Percentiles rank a stretch among this genome's conserved stretches.
Conservation (phyloP, 345 rosid genomes). For the Gynandropsis gynandra region DNA sequence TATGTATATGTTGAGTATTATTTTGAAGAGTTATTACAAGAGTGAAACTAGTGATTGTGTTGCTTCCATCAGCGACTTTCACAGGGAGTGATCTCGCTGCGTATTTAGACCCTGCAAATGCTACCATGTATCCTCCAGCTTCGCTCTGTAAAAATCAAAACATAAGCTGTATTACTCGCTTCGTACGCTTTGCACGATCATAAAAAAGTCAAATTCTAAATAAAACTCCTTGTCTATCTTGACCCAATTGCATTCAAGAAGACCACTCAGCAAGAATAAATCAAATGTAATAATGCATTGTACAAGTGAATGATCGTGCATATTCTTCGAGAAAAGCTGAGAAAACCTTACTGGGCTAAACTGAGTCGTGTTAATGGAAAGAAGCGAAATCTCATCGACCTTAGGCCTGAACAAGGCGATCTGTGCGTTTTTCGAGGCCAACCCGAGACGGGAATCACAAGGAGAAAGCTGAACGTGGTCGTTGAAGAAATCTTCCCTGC, state of each 20-base stretch:
- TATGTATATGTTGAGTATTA: not conserved
- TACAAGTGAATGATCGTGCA: too few species aligned
- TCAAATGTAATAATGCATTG: too few species aligned
- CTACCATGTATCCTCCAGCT: conserved; percentile 79
- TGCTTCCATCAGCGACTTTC: conserved; percentile 50
- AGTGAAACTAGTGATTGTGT: conserved; percentile 74
- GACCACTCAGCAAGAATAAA: too few species aligned
- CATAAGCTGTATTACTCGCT: not conserved
- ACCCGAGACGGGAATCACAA: conserved; percentile 65
- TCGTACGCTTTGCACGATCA: too few species aligned
- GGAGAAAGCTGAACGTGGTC: conserved; percentile 75
- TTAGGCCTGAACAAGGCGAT: conserved; percentile 72
- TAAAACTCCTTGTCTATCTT: too few species aligned
- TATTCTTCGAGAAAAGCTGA: not conserved
- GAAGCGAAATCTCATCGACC: conserved; percentile 79
- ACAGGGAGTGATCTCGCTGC: conserved; percentile 84
- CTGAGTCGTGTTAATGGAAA: conserved; percentile 47
- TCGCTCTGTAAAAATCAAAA: conserved; percentile 29
- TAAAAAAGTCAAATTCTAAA: too few species aligned
- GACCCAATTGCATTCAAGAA: too few species aligned
- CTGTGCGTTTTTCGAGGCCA: conserved; percentile 39
- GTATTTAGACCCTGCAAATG: conserved; percentile 83
- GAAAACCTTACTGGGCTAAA: conserved; percentile 46
- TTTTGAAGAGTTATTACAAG: conserved; percentile 41
- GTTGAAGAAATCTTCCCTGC: conserved; percentile 52